Percentiles rank a stretch among this genome's conserved stretches.
These are phyloP conservation scores for Penicillium sp. DNA, from an alignment of 2,329 filamentous ascomycete species.

Conservation along the genomic window DNA sequence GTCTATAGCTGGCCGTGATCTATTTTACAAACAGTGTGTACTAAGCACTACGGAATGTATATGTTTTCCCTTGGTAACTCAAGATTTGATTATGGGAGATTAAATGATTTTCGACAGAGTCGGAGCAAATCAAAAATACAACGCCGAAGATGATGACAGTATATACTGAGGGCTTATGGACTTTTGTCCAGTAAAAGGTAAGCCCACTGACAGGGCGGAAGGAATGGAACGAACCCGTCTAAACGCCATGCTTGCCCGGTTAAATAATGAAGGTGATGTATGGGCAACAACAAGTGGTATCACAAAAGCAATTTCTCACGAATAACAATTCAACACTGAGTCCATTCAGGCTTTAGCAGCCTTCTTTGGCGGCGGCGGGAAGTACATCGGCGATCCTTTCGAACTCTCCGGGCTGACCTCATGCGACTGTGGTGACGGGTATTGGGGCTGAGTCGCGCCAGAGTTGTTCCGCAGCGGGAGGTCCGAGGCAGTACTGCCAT, in stretches of 20 bases:
- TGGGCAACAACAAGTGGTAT: constrained; percentile 8
- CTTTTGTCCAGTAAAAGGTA: background rate
- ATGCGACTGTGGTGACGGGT: constrained; percentile 23
- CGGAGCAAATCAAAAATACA: background rate
- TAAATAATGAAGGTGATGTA: constrained; percentile 9
- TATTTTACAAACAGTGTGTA: background rate
- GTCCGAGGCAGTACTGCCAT: constrained; percentile 37
- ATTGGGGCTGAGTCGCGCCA: constrained; percentile 21
- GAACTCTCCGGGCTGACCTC: constrained; percentile 14
- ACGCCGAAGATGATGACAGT: constrained; percentile 5
- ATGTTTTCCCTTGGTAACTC: background rate
- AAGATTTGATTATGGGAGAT: background rate
- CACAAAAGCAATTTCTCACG: constrained; percentile 4
- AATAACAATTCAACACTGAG: background rate
- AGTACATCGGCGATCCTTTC: constrained; percentile 36
- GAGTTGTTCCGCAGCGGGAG: constrained; percentile 43
- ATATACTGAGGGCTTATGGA: background rate
- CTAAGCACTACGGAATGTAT: background rate
- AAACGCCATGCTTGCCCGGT: background rate
- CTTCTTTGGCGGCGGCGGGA: constrained; percentile 47
- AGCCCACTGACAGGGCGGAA: background rate
- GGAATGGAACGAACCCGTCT: background rate
- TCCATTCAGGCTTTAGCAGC: constrained; percentile 28
- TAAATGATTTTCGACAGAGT: background rate
- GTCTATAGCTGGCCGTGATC: background rate